Percentiles rank a stretch among this genome's conserved stretches.
Conservation (phyloP, 2,329 filamentous ascomycete genomes). For the Furcasterigmium furcatum region DNA sequence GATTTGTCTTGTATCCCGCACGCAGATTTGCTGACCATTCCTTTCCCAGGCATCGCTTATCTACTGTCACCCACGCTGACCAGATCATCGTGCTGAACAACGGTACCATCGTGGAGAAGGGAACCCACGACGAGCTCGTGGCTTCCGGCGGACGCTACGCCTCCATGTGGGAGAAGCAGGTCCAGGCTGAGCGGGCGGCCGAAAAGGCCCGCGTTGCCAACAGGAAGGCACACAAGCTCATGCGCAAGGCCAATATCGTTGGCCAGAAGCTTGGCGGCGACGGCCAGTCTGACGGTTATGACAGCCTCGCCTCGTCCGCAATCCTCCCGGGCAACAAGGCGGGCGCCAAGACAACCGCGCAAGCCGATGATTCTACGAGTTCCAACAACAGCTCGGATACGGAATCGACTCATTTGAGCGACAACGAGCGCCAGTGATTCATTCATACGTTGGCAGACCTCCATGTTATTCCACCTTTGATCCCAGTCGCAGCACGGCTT, state of each 20-base stretch:
- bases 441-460: neutral
- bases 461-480: too few species aligned
- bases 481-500: too few species aligned
- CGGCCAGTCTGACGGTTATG: slow-evolving; percentile 41
- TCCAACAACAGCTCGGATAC: slow-evolving; percentile 27
- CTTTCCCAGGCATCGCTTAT: slow-evolving; percentile 72
- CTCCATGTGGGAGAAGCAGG: slow-evolving; percentile 89
- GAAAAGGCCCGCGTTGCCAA: slow-evolving; percentile 50
- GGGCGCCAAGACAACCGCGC: slow-evolving; percentile 23
- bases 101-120: slow-evolving; percentile 74
- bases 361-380: slow-evolving; percentile 24
- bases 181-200: slow-evolving; percentile 69
- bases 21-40: slow-evolving; percentile 20
- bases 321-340: slow-evolving; percentile 32
- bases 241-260: slow-evolving; percentile 48
- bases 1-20: neutral
- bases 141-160: slow-evolving; percentile 69
- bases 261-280: slow-evolving; percentile 30
- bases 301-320: slow-evolving; percentile 41
- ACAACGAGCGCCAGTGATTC: slow-evolving; percentile 8
- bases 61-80: slow-evolving; percentile 81
- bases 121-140: slow-evolving; percentile 76
- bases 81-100: slow-evolving; percentile 77
- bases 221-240: slow-evolving; percentile 36
- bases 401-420: slow-evolving; percentile 27